A percentile compares a stretch with the other conserved stretches of the same genome.
Conservation (phyloP, 805 yeast genomes). For the Torulaspora gathmanii region DNA sequence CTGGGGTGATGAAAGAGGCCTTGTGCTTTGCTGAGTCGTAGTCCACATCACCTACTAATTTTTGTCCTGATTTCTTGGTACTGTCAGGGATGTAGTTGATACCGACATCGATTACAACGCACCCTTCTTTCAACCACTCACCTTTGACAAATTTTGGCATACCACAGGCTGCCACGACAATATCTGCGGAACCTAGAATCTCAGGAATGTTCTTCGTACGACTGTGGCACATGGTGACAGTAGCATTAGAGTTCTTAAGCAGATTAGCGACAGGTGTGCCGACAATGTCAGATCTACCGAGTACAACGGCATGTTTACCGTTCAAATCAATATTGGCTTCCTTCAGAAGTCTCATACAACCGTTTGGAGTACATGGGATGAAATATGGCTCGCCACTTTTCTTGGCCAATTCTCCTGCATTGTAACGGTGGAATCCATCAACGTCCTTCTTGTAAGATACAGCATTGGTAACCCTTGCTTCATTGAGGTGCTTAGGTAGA, state of each 20-base stretch:
- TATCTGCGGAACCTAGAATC: slow-evolving; percentile 58
- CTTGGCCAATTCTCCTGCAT: slow-evolving; percentile 72
- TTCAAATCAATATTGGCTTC: slow-evolving; percentile 50
- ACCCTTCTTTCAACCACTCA: slow-evolving; percentile 80
- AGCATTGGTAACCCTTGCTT: slow-evolving; percentile 59
- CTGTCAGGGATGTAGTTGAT: slow-evolving; percentile 81
- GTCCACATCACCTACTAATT: slow-evolving; percentile 94
- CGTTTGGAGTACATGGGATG: slow-evolving; percentile 82
- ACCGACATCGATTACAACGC: slow-evolving; percentile 90
- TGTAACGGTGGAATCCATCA: slow-evolving; percentile 76
- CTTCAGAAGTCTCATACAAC: slow-evolving; percentile 61
- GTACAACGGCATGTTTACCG: slow-evolving; percentile 75
- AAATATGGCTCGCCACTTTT: slow-evolving; percentile 66
- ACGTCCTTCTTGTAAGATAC: slow-evolving; percentile 69
- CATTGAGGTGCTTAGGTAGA: slow-evolving; percentile 65
- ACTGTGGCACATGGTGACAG: slow-evolving; percentile 73
- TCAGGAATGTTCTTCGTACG: slow-evolving; percentile 51
- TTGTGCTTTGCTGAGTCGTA: slow-evolving; percentile 57
- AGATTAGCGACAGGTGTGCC: slow-evolving; percentile 76
- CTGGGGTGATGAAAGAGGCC: slow-evolving; percentile 81
- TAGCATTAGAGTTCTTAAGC: slow-evolving; percentile 65
- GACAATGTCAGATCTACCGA: slow-evolving; percentile 83
- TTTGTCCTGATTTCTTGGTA: slow-evolving; percentile 68
- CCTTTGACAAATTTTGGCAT: slow-evolving; percentile 78
- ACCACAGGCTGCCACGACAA: slow-evolving; percentile 88